Percentiles rank a stretch among this genome's conserved stretches.
Evolutionary conservation across 139 green algal species (phyloP).

Genomic region (Mychonastes homosphaera): DNA sequence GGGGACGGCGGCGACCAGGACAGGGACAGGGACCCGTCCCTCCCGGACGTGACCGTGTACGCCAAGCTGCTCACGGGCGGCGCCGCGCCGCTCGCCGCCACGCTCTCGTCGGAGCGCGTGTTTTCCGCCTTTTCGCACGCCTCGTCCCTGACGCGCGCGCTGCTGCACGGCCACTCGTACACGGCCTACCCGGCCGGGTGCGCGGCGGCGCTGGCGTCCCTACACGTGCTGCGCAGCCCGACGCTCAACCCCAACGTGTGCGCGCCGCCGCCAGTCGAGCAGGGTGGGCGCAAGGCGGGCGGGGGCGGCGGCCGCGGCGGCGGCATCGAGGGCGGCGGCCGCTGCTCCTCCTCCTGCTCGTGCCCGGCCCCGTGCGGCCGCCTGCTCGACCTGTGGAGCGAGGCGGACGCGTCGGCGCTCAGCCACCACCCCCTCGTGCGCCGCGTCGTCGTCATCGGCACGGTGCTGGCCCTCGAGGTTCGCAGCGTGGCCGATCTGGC

Average conservation of each 20-base stretch:
- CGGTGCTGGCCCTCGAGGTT: conserved; percentile 79
- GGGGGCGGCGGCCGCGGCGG: not conserved
- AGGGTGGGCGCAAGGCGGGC: not conserved
- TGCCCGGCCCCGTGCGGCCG: conserved; percentile 29
- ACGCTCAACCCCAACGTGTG: conserved; percentile 66
- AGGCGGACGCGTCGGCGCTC: conserved; percentile 30
- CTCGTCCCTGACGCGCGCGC: conserved; percentile 21
- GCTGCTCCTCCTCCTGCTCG: not conserved
- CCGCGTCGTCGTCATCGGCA: conserved; percentile 58
- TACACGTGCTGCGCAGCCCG: conserved; percentile 50
- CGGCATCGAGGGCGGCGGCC: not conserved
- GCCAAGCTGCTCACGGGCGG: conserved; percentile 81
- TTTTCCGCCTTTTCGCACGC: conserved; percentile 70
- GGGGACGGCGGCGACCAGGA: too few relatives aligned
- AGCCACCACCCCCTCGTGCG: conserved; percentile 45
- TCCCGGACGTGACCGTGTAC: conserved; percentile 76
- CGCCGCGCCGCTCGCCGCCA: conserved; percentile 73
- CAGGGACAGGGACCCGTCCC: not conserved
- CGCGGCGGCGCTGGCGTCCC: conserved; percentile 51
- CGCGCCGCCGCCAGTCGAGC: conserved; percentile 13
- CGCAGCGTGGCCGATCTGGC: not conserved
- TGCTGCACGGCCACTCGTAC: conserved; percentile 98
- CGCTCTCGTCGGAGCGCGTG: conserved; percentile 61
- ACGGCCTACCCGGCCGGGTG: conserved; percentile 84
- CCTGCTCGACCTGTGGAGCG: conserved; percentile 63